Conservation (phyloP, 345 rosid genomes). For the Garcia nutans region DNA sequence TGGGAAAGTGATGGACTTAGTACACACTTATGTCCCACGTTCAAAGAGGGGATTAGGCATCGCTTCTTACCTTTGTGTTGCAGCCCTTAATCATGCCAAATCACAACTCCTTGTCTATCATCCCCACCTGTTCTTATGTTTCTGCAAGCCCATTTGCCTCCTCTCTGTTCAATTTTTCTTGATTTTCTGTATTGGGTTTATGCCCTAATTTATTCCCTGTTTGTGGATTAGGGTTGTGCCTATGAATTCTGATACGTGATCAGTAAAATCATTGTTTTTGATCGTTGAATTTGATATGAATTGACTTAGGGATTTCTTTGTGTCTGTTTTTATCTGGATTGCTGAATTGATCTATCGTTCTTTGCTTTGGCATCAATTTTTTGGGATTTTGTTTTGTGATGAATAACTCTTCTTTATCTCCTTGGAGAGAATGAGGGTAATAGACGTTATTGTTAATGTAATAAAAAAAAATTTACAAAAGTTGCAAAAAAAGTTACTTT, state of each 20-base stretch:
- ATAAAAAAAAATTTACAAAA: too few relatives aligned
- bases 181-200: background rate
- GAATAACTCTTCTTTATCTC: too few relatives aligned
- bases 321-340: background rate
- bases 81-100: conserved; percentile 73
- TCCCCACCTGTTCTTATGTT: conserved; percentile 86
- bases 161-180: background rate
- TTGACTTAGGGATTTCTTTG: background rate
- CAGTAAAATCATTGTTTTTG: too few relatives aligned
- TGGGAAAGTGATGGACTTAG: conserved; percentile 66
- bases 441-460: too few relatives aligned
- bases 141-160: conserved; percentile 42
- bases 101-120: conserved; percentile 57
- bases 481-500: too few relatives aligned
- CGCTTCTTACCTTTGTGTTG: conserved; percentile 79
- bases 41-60: conserved; percentile 80
- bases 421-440: too few relatives aligned
- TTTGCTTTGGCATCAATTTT: too few relatives aligned
- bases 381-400: too few relatives aligned
- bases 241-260: background rate
- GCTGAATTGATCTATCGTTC: too few relatives aligned
- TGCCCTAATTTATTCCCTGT: background rate
- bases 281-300: background rate
- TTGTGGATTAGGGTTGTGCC: background rate
- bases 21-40: conserved; percentile 76